Percentiles rank a stretch among this genome's conserved stretches.
Conservation (phyloP, 1,284 basidiomycete species). For the Tilletia walkeri region DNA sequence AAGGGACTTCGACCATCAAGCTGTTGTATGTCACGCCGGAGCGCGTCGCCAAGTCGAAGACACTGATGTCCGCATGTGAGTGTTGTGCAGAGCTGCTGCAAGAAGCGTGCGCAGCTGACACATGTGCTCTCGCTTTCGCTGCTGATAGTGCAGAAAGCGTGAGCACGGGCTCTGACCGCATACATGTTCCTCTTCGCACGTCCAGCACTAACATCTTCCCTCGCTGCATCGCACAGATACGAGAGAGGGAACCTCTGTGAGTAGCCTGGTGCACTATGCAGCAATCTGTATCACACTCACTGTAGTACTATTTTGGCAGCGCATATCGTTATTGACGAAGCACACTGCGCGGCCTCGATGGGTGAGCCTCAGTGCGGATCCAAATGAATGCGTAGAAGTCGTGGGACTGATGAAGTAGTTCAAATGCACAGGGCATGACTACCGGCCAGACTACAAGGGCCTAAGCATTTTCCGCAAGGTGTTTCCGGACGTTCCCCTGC, state of each 20-base stretch:
- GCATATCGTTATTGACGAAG: slow-evolving; percentile 82
- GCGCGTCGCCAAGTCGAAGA: slow-evolving; percentile 75
- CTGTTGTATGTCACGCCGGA: slow-evolving; percentile 54
- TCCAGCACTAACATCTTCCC: neutral
- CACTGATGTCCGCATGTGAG: slow-evolving; percentile 61
- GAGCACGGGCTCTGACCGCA: slow-evolving; percentile 55
- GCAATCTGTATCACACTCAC: too few species aligned
- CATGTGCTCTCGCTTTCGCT: too few species aligned
- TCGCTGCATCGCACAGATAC: neutral
- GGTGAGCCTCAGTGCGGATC: too few species aligned
- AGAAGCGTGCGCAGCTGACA: too few species aligned
- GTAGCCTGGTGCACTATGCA: too few species aligned
- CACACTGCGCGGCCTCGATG: slow-evolving; percentile 39
- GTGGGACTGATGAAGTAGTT: too few species aligned
- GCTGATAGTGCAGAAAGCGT: slow-evolving; percentile 65
- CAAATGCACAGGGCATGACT: slow-evolving; percentile 31
- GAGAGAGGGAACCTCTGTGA: slow-evolving; percentile 15
- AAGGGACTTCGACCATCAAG: slow-evolving; percentile 32
- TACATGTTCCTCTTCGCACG: too few species aligned
- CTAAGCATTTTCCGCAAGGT: slow-evolving; percentile 43
- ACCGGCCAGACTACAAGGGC: slow-evolving; percentile 70
- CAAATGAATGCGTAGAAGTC: too few species aligned
- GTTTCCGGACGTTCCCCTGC: slow-evolving; percentile 60
- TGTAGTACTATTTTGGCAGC: slow-evolving; percentile 13
- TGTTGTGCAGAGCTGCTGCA: neutral